These are phyloP conservation scores for Diophrys sp. DNA, from an alignment of 73 alveolate species.

Conservation along the genomic window DNA sequence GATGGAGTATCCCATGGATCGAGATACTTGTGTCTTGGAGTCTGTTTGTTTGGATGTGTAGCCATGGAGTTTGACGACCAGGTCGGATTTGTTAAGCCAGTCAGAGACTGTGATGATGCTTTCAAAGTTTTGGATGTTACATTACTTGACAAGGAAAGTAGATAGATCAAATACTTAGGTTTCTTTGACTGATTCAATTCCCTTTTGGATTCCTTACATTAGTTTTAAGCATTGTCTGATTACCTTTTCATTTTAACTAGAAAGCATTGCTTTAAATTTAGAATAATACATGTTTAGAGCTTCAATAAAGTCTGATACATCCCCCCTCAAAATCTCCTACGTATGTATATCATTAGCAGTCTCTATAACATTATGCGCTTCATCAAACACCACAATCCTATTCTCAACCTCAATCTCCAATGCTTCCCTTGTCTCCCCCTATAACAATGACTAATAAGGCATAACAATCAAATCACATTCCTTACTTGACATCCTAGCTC, in stretches of 20 bases:
- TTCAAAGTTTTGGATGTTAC: neutral
- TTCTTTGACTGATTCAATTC: neutral
- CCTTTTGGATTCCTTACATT: neutral
- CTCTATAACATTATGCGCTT: slow-evolving; percentile 22
- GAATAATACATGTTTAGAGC: neutral
- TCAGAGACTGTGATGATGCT: neutral
- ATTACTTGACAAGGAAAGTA: neutral
- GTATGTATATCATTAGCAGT: slow-evolving; percentile 4
- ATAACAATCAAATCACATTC: slow-evolving; percentile 7
- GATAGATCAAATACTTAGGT: neutral
- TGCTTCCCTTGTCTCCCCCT: slow-evolving; percentile 6
- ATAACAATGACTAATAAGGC: slow-evolving; percentile 8
- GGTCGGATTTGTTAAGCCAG: neutral
- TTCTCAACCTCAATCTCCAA: neutral
- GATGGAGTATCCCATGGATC: neutral
- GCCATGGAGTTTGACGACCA: neutral
- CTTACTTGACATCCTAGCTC: neutral
- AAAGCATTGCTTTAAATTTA: neutral
- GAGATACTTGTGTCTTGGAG: neutral
- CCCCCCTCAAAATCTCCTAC: neutral
- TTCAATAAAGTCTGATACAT: neutral
- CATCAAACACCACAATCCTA: slow-evolving; percentile 12
- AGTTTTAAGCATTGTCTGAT: neutral
- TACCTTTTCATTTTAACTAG: neutral
- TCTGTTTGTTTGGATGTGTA: neutral